phyloP scores from a whole-genome alignment of 495 filamentous ascomycete species.

The Bathelium albidoporum region DNA sequence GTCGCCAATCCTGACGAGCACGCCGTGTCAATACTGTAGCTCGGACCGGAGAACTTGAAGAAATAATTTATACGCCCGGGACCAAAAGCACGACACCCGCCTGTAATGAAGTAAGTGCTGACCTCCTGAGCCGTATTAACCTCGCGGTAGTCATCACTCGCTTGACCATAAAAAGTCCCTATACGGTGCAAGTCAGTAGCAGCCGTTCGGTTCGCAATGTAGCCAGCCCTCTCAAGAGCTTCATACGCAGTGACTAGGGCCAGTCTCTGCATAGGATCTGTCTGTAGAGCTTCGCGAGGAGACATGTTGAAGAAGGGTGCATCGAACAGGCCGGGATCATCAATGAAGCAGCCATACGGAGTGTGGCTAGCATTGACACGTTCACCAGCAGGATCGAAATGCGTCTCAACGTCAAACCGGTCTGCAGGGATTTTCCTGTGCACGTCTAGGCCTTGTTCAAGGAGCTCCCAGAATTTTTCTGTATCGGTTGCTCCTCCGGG shows the following conservation, averaged over 20 bases:
- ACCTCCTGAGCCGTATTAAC: conserved; percentile 23
- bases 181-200: conserved; percentile 25
- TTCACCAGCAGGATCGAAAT: conserved; percentile 20
- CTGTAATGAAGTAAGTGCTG: conserved; percentile 27
- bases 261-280: conserved; percentile 26
- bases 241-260: conserved; percentile 32
- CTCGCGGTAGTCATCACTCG: conserved; percentile 28
- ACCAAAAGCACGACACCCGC: conserved; percentile 25
- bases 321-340: conserved; percentile 26
- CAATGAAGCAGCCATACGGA: conserved; percentile 24
- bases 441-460: conserved; percentile 16
- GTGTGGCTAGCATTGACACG: conserved; percentile 16
- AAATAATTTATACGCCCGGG: conserved; percentile 30
- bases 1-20: conserved; percentile 32
- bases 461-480: conserved; percentile 22
- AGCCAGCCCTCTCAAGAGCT: conserved; percentile 31
- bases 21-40: conserved; percentile 30
- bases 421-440: conserved; percentile 17
- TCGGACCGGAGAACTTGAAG: conserved; percentile 12
- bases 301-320: conserved; percentile 34
- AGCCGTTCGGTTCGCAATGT: conserved; percentile 23
- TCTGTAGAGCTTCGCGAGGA: conserved; percentile 28
- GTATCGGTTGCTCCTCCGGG: conserved; percentile 17
- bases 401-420: conserved; percentile 18
- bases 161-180: conserved; percentile 32